Evolutionary conservation across 495 filamentous ascomycete genomes (phyloP), one percentile per base, ranked within the genome.

Genomic region (Neurospora terricola): DNA sequence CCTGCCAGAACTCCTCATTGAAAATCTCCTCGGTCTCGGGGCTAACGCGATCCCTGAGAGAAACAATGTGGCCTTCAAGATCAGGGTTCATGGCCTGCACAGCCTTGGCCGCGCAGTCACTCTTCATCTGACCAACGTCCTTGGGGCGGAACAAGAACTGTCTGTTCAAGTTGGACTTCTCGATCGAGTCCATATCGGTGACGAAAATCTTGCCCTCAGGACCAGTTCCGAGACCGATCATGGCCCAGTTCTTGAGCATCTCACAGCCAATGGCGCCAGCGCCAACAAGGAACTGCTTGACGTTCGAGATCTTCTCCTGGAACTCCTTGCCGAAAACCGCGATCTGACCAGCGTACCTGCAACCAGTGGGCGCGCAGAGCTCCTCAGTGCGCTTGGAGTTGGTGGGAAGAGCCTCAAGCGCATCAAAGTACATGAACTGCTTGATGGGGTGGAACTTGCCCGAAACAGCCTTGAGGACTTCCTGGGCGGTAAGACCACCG

Each of bases 201-300:
- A 98, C 92, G 30, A 80, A 92, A 78, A 99, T 94, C 78, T 91
- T 91, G 75, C 96, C 96, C 39, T 94, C 88, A 30, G 92, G 92
- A 40, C 96, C 96, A 48, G 92, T 92, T 48, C 91, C 95, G 69
- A 99, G 86, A 73, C 96, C 96, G 77, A 98, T 96, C 94, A 98
- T 95, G 36, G 96, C 96, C 96, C 96, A 99, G 81, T 98, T 98
- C 88, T 99, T 99, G 72, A 99, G 85, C 88, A 98, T 99, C 80
- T 99, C 96, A 79, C 96, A 99, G 39, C 96, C 96, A 80, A 99
- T 99, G 72, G 96, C 96, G 74, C 96, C 96, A 34, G 96, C 93
- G 74, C 96, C 96, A 70, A 99, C 96, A 30, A 99, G 87, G 86
- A 99, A 99, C 77, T 97, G 87, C 69, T 89, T 95, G 48, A 93